These are phyloP conservation scores for Schizophyllum amplum DNA, from an alignment of 1,284 basidiomycete species.

Conservation along the genomic window DNA sequence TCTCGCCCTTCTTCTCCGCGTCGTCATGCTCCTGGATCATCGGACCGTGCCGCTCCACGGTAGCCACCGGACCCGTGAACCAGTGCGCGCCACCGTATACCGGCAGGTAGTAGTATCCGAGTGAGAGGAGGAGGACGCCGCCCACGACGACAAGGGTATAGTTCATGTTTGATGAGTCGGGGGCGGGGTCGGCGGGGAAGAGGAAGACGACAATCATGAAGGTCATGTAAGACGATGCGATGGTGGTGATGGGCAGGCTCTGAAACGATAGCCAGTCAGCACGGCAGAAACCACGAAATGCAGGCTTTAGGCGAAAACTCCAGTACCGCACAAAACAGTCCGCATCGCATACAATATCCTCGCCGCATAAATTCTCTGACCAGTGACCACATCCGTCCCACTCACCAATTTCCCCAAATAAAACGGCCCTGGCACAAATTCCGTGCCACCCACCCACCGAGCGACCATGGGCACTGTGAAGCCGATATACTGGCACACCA, in stretches of 20 bases:
- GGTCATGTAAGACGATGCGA: constrained; percentile 16
- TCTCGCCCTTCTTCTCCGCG: background rate
- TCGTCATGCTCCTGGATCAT: background rate
- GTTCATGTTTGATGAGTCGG: constrained; percentile 15
- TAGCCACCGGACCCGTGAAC: constrained; percentile 15
- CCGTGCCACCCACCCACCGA: constrained; percentile 39
- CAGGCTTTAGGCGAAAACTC: too few species aligned
- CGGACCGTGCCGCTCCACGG: constrained; percentile 4
- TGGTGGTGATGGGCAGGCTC: constrained; percentile 15
- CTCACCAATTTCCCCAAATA: constrained; percentile 13
- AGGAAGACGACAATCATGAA: constrained; percentile 19
- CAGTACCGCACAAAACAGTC: too few species aligned
- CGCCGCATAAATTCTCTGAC: too few species aligned
- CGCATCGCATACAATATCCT: background rate
- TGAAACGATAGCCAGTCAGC: background rate
- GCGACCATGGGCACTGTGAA: constrained; percentile 48
- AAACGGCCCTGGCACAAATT: constrained; percentile 28
- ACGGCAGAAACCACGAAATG: too few species aligned
- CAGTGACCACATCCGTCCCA: background rate
- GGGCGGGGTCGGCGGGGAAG: constrained; percentile 14
- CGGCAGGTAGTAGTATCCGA: constrained; percentile 12
- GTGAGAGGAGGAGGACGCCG: constrained; percentile 6
- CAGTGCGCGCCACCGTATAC: constrained; percentile 13
- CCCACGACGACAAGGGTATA: constrained; percentile 15
- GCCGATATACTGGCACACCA: constrained; percentile 49